Evolutionary conservation across 108 stramenopile genomes (phyloP).

Genomic region (Poteriospumella lacustris): DNA sequence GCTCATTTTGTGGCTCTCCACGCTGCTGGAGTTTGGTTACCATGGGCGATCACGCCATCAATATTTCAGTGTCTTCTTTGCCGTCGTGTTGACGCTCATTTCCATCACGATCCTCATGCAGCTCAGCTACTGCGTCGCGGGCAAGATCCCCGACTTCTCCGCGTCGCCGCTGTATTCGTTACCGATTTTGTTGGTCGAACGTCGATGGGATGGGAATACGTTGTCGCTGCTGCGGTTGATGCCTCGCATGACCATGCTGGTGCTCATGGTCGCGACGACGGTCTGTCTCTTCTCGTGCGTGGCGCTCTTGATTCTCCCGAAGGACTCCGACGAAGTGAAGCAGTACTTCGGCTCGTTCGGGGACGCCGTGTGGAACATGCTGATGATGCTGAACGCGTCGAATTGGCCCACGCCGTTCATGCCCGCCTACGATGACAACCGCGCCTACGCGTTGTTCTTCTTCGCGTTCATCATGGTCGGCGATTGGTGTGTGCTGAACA

Average conservation of each 20-base stretch:
- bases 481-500: slow-evolving; percentile 17
- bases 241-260: background rate
- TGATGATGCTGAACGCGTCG: slow-evolving; percentile 11
- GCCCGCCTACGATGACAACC: background rate
- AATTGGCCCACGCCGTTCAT: slow-evolving; percentile 20
- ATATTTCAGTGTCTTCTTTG: too few relatives aligned
- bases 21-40: background rate
- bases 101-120: too few relatives aligned
- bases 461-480: background rate
- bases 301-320: background rate
- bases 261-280: background rate
- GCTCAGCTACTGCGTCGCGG: too few relatives aligned
- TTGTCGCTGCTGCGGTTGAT: background rate
- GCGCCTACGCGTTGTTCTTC: background rate
- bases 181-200: background rate
- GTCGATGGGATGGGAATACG: background rate
- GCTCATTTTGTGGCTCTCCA: background rate
- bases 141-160: too few relatives aligned
- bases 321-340: background rate
- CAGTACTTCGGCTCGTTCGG: slow-evolving; percentile 4
- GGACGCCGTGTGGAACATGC: slow-evolving; percentile 10
- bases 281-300: background rate
- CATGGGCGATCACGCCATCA: too few relatives aligned
- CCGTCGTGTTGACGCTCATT: too few relatives aligned
- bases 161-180: background rate